phyloP scores from a whole-genome alignment of 352 stramenopile species.

The Globisporangium nodosum region DNA sequence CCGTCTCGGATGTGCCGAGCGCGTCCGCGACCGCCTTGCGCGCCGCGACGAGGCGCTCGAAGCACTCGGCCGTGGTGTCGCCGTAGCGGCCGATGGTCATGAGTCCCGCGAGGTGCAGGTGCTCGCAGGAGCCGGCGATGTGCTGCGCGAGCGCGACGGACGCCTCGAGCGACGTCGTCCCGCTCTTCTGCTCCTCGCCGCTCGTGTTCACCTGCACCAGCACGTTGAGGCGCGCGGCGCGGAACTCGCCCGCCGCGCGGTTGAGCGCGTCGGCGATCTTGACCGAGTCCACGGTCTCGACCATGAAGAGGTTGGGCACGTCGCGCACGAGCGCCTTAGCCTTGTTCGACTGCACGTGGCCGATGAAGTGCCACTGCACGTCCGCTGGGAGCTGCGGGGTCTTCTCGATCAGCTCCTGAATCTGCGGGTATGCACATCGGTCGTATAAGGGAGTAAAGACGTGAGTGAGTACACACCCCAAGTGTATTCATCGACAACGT shows the following conservation, averaged over 20 bases:
- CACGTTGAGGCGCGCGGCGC: slow-evolving; percentile 82
- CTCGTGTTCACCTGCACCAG: slow-evolving; percentile 99
- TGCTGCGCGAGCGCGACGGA: slow-evolving; percentile 76
- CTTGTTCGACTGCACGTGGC: slow-evolving; percentile 98
- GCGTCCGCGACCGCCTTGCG: slow-evolving; percentile 63
- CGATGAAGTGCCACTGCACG: slow-evolving; percentile 98
- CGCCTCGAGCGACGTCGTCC: slow-evolving; percentile 81
- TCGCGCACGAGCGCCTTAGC: slow-evolving; percentile 88
- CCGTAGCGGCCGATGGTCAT: slow-evolving; percentile 98
- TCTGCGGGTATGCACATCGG: slow-evolving; percentile 22
- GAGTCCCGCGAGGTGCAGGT: slow-evolving; percentile 92
- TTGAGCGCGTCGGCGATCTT: slow-evolving; percentile 97
- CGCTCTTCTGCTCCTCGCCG: slow-evolving; percentile 97
- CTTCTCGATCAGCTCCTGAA: slow-evolving; percentile 97
- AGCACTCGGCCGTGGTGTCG: slow-evolving; percentile 89
- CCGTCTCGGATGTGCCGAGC: slow-evolving; percentile 48
- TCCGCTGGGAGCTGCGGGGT: slow-evolving; percentile 78
- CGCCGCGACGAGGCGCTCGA: slow-evolving; percentile 83
- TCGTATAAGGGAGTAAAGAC: slow-evolving; percentile 1
- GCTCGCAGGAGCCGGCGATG: slow-evolving; percentile 87
- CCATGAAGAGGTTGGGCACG: slow-evolving; percentile 91
- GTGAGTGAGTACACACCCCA: not conserved
- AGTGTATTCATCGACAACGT: slow-evolving; percentile 3
- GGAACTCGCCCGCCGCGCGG: slow-evolving; percentile 67
- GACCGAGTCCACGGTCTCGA: slow-evolving; percentile 95